Conservation (phyloP, 805 yeast genomes). For the Barnettozyma vustinii region DNA sequence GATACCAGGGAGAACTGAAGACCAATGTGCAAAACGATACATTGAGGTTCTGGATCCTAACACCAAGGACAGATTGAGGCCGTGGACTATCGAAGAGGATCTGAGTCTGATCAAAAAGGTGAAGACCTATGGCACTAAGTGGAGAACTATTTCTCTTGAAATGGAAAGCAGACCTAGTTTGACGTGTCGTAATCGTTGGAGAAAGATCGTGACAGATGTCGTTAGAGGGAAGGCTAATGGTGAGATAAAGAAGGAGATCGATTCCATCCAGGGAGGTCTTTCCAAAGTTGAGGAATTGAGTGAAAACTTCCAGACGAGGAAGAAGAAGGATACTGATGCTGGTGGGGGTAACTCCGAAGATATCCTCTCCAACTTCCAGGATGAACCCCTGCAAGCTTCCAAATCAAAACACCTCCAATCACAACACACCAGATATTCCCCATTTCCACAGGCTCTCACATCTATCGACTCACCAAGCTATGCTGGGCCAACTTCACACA, state of each 20-base stretch:
- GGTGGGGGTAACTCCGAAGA: not conserved
- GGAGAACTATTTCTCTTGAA: conserved; percentile 74
- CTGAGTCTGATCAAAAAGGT: conserved; percentile 61
- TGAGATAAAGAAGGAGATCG: conserved; percentile 53
- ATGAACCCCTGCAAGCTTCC: not conserved
- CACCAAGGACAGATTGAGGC: conserved; percentile 68
- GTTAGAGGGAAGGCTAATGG: conserved; percentile 59
- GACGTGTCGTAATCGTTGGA: conserved; percentile 90
- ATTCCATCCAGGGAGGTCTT: conserved; percentile 39
- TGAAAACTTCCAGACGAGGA: conserved; percentile 17
- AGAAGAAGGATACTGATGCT: conserved; percentile 1
- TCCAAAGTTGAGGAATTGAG: conserved; percentile 23
- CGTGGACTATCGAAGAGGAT: conserved; percentile 81
- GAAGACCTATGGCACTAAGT: conserved; percentile 72
- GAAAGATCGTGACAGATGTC: conserved; percentile 74
- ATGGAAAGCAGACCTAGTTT: conserved; percentile 80
- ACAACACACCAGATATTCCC: conserved; percentile 1
- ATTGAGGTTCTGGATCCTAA: conserved; percentile 82
- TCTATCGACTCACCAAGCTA: conserved; percentile 6
- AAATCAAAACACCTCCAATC: conserved; percentile 1
- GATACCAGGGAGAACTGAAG: conserved; percentile 84
- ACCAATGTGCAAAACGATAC: conserved; percentile 90
- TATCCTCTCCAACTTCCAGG: not conserved
- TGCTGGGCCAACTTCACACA: not conserved
- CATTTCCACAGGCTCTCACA: conserved; percentile 1